Conservation (phyloP, 345 rosid genomes). For the Adansonia digitata region DNA sequence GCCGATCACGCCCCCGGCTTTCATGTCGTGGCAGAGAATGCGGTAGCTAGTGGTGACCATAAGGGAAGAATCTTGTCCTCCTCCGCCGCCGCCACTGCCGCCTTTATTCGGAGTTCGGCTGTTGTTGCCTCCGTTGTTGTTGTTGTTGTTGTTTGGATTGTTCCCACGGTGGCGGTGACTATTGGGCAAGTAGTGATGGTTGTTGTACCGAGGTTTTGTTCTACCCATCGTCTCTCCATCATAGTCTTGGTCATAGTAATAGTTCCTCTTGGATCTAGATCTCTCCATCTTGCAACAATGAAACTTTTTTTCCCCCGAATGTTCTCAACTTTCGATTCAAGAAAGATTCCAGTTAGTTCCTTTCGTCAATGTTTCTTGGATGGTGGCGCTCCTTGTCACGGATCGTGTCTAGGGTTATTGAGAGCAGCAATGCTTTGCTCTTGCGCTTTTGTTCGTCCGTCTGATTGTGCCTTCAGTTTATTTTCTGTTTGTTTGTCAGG, state of each 20-base stretch:
- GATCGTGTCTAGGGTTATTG: background rate
- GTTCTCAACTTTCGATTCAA: background rate
- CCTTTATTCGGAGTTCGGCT: slow-evolving; percentile 6
- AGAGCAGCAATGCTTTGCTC: background rate
- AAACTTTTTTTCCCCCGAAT: background rate
- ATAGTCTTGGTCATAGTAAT: slow-evolving; percentile 87
- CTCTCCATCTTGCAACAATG: too few species aligned
- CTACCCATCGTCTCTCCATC: slow-evolving; percentile 57
- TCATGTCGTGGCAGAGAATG: slow-evolving; percentile 83
- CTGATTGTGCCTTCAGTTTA: background rate
- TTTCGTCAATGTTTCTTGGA: background rate
- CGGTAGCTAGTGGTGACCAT: slow-evolving; percentile 89
- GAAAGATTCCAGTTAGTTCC: background rate
- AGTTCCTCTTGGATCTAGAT: slow-evolving; percentile 95
- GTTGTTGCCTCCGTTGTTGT: slow-evolving; percentile 21
- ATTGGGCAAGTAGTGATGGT: slow-evolving; percentile 38
- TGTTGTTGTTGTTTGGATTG: slow-evolving; percentile 26
- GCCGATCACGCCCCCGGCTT: slow-evolving; percentile 98
- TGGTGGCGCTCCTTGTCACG: background rate
- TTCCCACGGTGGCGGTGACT: slow-evolving; percentile 50
- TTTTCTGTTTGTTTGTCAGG: background rate
- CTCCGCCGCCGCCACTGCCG: slow-evolving; percentile 10
- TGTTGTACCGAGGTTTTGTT: slow-evolving; percentile 73
- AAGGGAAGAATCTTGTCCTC: slow-evolving; percentile 35
- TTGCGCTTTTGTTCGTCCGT: background rate